Evolutionary conservation across 768 basidiomycete genomes (phyloP).

Genomic region (Kwoniella dejecticola): DNA sequence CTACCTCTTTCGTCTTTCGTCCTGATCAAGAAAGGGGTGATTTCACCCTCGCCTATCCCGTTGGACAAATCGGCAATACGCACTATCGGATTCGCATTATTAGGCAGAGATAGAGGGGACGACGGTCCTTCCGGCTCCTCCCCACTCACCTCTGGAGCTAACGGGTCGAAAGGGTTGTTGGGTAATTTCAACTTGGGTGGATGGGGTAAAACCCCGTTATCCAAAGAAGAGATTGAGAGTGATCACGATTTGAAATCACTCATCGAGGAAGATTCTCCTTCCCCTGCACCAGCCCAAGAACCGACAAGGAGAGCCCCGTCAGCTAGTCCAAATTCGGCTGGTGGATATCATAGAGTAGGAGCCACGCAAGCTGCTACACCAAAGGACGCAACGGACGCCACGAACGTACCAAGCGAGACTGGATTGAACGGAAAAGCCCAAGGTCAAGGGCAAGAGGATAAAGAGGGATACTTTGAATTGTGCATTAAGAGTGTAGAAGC

Average conservation of each 20-base stretch:
- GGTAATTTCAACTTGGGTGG: conserved; percentile 33
- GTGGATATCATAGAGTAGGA: conserved; percentile 39
- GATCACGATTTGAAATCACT: conserved; percentile 36
- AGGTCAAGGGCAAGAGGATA: conserved; percentile 19
- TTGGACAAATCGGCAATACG: conserved; percentile 77
- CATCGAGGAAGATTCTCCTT: conserved; percentile 22
- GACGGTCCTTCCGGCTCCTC: conserved; percentile 55
- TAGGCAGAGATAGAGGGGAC: conserved; percentile 73
- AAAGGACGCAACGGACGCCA: too few relatives aligned
- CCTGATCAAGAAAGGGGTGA: conserved; percentile 58
- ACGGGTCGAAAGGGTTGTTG: conserved; percentile 14
- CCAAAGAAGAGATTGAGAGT: conserved; percentile 21
- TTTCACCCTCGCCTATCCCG: conserved; percentile 65
- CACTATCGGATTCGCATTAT: conserved; percentile 80
- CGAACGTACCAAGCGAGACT: too few relatives aligned
- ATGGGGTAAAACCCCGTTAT: conserved; percentile 21
- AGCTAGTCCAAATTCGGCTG: background rate
- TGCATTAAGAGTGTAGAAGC: conserved; percentile 77
- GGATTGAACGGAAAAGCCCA: too few relatives aligned
- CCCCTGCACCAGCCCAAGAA: background rate
- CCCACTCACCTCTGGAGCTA: conserved; percentile 2
- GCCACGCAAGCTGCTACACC: background rate
- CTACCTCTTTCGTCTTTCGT: conserved; percentile 70
- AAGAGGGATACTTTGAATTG: conserved; percentile 73
- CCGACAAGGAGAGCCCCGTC: background rate